Percentiles rank a stretch among this genome's conserved stretches.
phyloP scores from a whole-genome alignment of 2,329 filamentous ascomycete species.

The Trichoderma simmonsii region DNA sequence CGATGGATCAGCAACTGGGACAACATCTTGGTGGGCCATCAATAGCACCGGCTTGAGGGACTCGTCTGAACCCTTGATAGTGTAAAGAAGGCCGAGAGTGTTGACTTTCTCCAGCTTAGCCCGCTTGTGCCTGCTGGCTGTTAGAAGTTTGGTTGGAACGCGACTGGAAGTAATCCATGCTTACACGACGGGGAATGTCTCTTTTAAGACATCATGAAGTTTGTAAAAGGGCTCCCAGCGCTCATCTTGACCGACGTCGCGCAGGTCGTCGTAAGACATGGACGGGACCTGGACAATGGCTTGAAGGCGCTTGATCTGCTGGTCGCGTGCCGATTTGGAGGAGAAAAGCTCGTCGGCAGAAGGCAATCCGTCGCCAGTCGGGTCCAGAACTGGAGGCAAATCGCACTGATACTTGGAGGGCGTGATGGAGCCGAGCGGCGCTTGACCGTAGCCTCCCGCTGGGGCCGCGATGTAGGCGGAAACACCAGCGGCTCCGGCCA shows the following conservation, averaged over 20 bases:
- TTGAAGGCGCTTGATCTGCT: conserved; percentile 49
- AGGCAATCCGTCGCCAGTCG: conserved; percentile 33
- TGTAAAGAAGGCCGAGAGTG: conserved; percentile 60
- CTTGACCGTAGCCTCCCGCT: not conserved
- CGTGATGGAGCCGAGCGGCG: not conserved
- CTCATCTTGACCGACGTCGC: conserved; percentile 50
- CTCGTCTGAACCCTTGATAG: conserved; percentile 51
- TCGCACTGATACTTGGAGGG: conserved; percentile 30
- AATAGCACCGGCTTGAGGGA: conserved; percentile 45
- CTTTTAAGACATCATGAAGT: conserved; percentile 46
- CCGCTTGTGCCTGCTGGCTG: conserved; percentile 35
- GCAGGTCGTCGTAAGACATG: conserved; percentile 55
- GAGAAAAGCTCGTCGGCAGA: conserved; percentile 33
- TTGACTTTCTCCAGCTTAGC: conserved; percentile 55
- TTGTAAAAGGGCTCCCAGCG: conserved; percentile 54
- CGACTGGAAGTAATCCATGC: conserved; percentile 18
- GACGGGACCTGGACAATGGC: conserved; percentile 54
- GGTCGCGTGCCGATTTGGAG: conserved; percentile 33
- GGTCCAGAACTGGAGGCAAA: conserved; percentile 34
- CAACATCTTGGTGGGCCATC: conserved; percentile 44
- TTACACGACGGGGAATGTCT: conserved; percentile 50
- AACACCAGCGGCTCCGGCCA: conserved; percentile 12
- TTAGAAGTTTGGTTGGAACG: not conserved
- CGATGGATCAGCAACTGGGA: conserved; percentile 44
- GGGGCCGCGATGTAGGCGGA: conserved; percentile 13